Conservation (phyloP, 2,329 filamentous ascomycete species). For the Colletotrichum gigasporum region DNA sequence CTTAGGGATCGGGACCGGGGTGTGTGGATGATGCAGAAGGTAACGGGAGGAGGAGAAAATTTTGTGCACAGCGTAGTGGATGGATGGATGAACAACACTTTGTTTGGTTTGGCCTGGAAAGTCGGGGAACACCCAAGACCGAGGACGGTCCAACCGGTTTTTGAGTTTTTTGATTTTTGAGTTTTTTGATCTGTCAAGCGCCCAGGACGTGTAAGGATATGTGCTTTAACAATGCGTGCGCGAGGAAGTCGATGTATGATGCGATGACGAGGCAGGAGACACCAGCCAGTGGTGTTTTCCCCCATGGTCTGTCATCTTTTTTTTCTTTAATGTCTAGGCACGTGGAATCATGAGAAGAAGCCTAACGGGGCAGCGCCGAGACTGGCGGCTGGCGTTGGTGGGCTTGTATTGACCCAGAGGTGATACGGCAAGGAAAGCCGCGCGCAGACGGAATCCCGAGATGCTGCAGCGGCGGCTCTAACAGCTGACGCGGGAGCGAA, state of each 20-base stretch:
- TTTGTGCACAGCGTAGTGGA: too few species aligned
- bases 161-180: constrained; percentile 8
- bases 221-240: not conserved
- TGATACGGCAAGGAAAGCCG: too few species aligned
- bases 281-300: too few species aligned
- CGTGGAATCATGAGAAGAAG: too few species aligned
- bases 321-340: too few species aligned
- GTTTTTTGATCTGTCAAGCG: constrained; percentile 8
- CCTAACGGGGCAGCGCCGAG: too few species aligned
- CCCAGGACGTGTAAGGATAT: not conserved
- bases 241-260: not conserved
- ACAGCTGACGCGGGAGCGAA: not conserved
- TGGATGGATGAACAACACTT: constrained; percentile 1
- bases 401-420: too few species aligned
- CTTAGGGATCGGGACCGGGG: constrained; percentile 10
- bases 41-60: not conserved
- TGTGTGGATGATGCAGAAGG: not conserved
- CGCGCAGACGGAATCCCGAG: too few species aligned
- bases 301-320: too few species aligned
- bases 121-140: constrained; percentile 6
- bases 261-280: too few species aligned
- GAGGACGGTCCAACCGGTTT: constrained; percentile 7
- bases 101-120: not conserved
- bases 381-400: too few species aligned
- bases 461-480: not conserved